Percentiles rank a stretch among this genome's conserved stretches.
These are phyloP conservation scores for Populus euphratica DNA, from an alignment of 345 rosid genomes.

Conservation along the genomic window DNA sequence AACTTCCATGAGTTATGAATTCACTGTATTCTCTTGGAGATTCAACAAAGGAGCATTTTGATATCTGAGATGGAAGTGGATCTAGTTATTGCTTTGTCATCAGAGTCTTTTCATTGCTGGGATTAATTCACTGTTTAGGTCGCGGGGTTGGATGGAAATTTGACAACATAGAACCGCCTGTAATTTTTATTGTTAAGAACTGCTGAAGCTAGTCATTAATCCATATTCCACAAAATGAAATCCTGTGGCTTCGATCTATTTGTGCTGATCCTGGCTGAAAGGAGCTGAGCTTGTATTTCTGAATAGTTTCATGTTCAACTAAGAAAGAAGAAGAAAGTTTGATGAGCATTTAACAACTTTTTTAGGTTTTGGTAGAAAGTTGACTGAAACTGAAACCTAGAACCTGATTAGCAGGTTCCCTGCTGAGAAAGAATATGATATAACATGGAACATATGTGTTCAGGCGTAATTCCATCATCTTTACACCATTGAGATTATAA, in stretches of 20 bases:
- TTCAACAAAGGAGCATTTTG: neutral
- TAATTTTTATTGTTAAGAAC: neutral
- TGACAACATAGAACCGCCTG: neutral
- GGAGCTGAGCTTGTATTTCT: neutral
- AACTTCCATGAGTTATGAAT: neutral
- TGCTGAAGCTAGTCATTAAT: neutral
- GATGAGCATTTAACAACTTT: neutral
- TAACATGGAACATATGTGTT: neutral
- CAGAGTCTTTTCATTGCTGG: neutral
- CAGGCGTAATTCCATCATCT: neutral
- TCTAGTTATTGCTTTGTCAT: neutral
- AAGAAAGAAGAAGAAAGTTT: neutral
- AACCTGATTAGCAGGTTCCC: neutral
- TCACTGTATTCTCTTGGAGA: neutral
- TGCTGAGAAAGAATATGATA: neutral
- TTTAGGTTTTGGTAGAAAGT: neutral
- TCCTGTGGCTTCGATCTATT: neutral
- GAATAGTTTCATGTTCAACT: neutral
- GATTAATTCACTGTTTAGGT: neutral
- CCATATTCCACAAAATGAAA: neutral
- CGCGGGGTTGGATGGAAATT: neutral
- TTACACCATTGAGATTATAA: neutral
- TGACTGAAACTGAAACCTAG: neutral
- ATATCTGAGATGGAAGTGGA: neutral
- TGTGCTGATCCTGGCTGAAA: neutral